phyloP scores from a whole-genome alignment of 352 stramenopile species.

The Aphanomyces stellatus region DNA sequence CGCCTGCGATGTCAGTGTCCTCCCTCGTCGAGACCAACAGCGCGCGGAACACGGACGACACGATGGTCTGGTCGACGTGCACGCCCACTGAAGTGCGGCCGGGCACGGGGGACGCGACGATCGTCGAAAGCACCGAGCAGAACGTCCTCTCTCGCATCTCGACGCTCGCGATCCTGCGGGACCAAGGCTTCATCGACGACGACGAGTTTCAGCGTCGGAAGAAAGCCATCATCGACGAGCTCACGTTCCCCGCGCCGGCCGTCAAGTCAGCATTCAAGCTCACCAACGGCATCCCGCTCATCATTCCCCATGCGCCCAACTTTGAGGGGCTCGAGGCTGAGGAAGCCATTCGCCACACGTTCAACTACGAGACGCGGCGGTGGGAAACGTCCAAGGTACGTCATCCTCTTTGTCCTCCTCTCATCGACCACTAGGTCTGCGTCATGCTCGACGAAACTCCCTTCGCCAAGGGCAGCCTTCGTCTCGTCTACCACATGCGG shows the following conservation, averaged over 20 bases:
- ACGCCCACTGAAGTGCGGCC: conserved; percentile 12
- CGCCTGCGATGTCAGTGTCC: not conserved
- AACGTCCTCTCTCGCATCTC: conserved; percentile 57
- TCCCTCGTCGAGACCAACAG: conserved; percentile 6
- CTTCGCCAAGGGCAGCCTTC: conserved; percentile 73
- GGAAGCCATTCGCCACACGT: conserved; percentile 65
- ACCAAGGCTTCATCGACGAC: conserved; percentile 67
- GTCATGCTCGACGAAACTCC: conserved; percentile 71
- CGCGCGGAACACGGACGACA: conserved; percentile 11
- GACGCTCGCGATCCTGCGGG: conserved; percentile 60
- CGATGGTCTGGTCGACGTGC: conserved; percentile 17
- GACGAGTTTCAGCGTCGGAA: conserved; percentile 79
- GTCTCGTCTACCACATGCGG: conserved; percentile 74
- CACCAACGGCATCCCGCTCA: conserved; percentile 48
- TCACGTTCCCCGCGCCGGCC: conserved; percentile 39
- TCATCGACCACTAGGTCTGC: conserved; percentile 30
- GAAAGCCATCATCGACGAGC: conserved; percentile 60
- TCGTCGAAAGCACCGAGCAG: conserved; percentile 27
- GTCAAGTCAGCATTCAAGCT: conserved; percentile 23
- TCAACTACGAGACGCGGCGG: conserved; percentile 62
- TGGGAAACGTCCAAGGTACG: conserved; percentile 30
- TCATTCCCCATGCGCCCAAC: conserved; percentile 65
- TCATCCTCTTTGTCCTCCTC: not conserved
- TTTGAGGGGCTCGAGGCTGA: conserved; percentile 52
- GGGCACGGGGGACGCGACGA: not conserved